Evolutionary conservation across 371 early-diverging fungal species (phyloP).

Genomic region (Syncephalis plumigaleata): DNA sequence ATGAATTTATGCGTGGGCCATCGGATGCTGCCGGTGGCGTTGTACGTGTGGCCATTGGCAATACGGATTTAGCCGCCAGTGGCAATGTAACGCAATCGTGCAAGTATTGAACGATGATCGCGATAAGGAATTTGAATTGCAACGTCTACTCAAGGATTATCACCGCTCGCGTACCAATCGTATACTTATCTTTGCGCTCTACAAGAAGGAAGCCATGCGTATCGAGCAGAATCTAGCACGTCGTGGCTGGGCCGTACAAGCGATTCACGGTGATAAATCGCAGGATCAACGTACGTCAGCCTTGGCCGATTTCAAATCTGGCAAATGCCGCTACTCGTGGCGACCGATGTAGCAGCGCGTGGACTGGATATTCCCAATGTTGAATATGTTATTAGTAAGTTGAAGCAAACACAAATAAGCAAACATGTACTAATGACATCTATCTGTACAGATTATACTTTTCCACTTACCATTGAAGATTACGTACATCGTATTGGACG

Average conservation of each 20-base stretch:
- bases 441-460: slow-evolving; percentile 52
- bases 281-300: slow-evolving; percentile 54
- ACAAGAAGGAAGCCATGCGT: slow-evolving; percentile 85
- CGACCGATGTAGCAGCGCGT: slow-evolving; percentile 90
- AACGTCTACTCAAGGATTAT: slow-evolving; percentile 62
- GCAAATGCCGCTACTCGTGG: slow-evolving; percentile 55
- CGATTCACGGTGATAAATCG: slow-evolving; percentile 72
- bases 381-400: slow-evolving; percentile 78
- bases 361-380: slow-evolving; percentile 96
- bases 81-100: slow-evolving; percentile 84
- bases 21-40: too few species aligned
- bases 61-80: slow-evolving; percentile 82
- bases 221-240: slow-evolving; percentile 47
- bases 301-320: slow-evolving; percentile 51
- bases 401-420: too few species aligned
- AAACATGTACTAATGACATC: too few species aligned
- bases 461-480: slow-evolving; percentile 92
- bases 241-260: slow-evolving; percentile 65
- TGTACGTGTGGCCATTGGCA: slow-evolving; percentile 85
- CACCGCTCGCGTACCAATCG: slow-evolving; percentile 62
- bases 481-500: slow-evolving; percentile 93
- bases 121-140: slow-evolving; percentile 62
- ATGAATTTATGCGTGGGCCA: slow-evolving; percentile 64
- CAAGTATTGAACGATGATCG: slow-evolving; percentile 63
- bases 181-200: slow-evolving; percentile 79